These are phyloP conservation scores for Achaetomiella virescens DNA, from an alignment of 495 filamentous ascomycete species.

Conservation along the genomic window DNA sequence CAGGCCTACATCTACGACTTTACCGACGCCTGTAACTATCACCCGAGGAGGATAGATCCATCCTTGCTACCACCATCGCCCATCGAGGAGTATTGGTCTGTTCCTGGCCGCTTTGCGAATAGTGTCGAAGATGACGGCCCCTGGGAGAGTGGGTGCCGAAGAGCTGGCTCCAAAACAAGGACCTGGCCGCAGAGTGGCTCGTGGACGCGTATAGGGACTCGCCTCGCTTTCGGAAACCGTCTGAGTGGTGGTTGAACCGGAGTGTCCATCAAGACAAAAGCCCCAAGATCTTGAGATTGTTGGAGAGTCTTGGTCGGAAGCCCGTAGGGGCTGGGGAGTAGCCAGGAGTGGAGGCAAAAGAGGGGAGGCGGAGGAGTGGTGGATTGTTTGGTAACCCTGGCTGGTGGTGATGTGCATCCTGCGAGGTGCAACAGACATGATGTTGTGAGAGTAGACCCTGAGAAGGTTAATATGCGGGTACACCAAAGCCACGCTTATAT, in stretches of 20 bases:
- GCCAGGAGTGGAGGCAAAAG: too few species aligned
- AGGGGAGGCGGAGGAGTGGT: too few species aligned
- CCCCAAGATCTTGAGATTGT: not conserved
- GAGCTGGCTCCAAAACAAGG: not conserved
- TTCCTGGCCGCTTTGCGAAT: not conserved
- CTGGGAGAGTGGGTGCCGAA: not conserved
- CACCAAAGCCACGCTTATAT: too few species aligned
- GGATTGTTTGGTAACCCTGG: too few species aligned
- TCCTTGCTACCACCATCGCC: not conserved
- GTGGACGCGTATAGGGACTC: not conserved
- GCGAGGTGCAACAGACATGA: too few species aligned
- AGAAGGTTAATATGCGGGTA: too few species aligned
- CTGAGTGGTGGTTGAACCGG: not conserved
- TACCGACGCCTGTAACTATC: not conserved
- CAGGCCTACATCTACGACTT: not conserved
- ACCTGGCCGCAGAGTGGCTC: not conserved
- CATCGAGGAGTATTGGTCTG: not conserved
- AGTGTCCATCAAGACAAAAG: not conserved
- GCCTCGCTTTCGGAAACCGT: not conserved
- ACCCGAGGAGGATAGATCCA: not conserved
- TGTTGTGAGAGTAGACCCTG: too few species aligned
- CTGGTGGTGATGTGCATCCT: too few species aligned
- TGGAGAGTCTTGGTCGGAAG: not conserved
- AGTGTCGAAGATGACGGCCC: not conserved
- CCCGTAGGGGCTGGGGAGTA: not conserved